phyloP scores from a whole-genome alignment of 2,329 filamentous ascomycete genomes.

The Epichloe sp. region DNA sequence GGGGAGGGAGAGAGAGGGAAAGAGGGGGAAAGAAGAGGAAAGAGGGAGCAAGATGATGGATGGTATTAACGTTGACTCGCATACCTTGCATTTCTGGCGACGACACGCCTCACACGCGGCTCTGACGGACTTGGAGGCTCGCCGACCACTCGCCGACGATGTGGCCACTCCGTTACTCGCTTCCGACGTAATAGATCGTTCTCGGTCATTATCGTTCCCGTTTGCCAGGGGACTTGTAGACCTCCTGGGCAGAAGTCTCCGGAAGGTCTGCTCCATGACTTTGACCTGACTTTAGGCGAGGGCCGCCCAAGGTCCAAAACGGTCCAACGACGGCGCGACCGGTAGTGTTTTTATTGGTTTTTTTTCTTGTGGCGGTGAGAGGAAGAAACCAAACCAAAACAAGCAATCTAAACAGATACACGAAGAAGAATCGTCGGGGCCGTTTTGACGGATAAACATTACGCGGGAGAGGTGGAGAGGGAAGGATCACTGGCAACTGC shows the following conservation, averaged over 20 bases:
- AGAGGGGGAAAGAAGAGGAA: not conserved
- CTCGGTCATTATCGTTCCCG: not conserved
- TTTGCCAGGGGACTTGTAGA: not conserved
- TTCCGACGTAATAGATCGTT: not conserved
- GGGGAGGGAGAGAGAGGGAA: not conserved
- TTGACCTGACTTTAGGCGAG: not conserved
- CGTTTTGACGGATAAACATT: not conserved
- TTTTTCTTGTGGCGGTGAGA: too few species aligned
- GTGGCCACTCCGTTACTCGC: not conserved
- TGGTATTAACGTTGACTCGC: not conserved
- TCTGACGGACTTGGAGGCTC: not conserved
- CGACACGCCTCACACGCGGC: constrained; percentile 3
- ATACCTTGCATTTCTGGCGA: constrained; percentile 3
- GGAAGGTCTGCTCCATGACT: constrained; percentile 1
- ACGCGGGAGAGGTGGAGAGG: constrained; percentile 1
- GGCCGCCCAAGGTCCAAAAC: not conserved
- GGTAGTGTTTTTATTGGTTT: too few species aligned
- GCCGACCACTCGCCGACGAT: not conserved
- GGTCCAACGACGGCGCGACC: not conserved
- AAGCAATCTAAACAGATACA: too few species aligned
- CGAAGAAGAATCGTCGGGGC: not conserved
- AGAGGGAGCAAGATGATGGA: too few species aligned
- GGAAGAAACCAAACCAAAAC: too few species aligned
- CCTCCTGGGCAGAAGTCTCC: not conserved
- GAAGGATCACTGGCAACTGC: not conserved